phyloP scores from a whole-genome alignment of 73 alveolate genomes.

The Blepharisma stoltei region DNA sequence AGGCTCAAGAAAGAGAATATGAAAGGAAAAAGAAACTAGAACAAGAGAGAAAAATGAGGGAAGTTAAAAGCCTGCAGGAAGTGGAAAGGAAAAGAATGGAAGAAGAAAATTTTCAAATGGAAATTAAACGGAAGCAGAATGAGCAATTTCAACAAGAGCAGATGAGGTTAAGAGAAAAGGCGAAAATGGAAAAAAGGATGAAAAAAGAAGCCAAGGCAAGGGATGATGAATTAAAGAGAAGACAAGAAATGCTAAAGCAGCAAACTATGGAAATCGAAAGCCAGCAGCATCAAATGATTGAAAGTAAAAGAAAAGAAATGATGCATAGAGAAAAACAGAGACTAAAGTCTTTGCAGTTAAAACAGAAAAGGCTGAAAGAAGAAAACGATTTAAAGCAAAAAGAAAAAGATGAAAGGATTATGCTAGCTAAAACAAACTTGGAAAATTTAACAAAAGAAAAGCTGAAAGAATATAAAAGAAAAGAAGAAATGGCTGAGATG shows the following conservation, averaged over 20 bases:
- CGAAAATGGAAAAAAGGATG: constrained; percentile 30
- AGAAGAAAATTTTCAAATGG: constrained; percentile 45
- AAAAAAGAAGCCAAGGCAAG: constrained; percentile 31
- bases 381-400: constrained; percentile 33
- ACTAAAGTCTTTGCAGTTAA: neutral
- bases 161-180: constrained; percentile 31
- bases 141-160: constrained; percentile 41
- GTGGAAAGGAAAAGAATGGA: constrained; percentile 42
- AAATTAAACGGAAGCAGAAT: constrained; percentile 40
- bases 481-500: constrained; percentile 40
- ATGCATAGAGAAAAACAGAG: constrained; percentile 41
- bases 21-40: constrained; percentile 40
- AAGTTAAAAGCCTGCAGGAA: constrained; percentile 41
- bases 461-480: constrained; percentile 29
- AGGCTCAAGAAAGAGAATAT: constrained; percentile 42
- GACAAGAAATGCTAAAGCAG: constrained; percentile 30
- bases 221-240: constrained; percentile 37
- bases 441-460: constrained; percentile 24
- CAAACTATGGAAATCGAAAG: constrained; percentile 34
- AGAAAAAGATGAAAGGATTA: constrained; percentile 43
- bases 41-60: constrained; percentile 54
- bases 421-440: constrained; percentile 27
- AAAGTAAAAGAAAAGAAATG: constrained; percentile 33
- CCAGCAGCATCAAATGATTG: constrained; percentile 25
- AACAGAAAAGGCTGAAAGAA: constrained; percentile 26